A percentile compares a stretch with the other conserved stretches of the same genome.
Conservation (phyloP, 164 flowering plant genomes). For the grape (Vitis vinifera) region DNA sequence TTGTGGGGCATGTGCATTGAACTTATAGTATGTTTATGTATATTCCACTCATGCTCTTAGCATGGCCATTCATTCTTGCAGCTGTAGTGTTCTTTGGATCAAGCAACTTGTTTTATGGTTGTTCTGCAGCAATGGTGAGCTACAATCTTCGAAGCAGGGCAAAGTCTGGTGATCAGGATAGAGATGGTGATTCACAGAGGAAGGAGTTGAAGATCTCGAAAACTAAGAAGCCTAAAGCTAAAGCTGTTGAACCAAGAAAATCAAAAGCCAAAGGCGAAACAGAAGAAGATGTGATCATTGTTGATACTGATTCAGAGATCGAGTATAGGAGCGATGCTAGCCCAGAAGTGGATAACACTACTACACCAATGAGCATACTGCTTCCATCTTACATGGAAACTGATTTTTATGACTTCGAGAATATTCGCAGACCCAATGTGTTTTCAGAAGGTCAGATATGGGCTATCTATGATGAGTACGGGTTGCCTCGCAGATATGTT, state of each 20-base stretch:
- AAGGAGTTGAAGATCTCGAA: not conserved
- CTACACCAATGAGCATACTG: too few species aligned
- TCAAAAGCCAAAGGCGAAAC: not conserved
- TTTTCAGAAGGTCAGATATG: conserved; percentile 1
- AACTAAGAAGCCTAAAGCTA: not conserved
- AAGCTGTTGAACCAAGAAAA: not conserved
- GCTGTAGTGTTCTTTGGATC: too few species aligned
- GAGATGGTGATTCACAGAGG: not conserved
- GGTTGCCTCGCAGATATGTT: conserved; percentile 4
- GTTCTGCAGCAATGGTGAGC: not conserved
- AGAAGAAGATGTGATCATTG: not conserved
- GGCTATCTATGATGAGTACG: conserved; percentile 4
- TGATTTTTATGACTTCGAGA: not conserved
- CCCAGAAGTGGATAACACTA: not conserved
- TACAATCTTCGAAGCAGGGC: not conserved
- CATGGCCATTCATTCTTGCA: not conserved
- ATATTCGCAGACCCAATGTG: not conserved
- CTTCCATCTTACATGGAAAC: not conserved
- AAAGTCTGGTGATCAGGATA: not conserved
- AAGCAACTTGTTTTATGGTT: not conserved
- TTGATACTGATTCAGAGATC: not conserved
- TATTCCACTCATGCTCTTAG: too few species aligned
- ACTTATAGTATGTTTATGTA: too few species aligned
- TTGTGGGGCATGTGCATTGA: too few species aligned
- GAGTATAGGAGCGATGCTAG: not conserved